Base-by-base conservation (phyloP, 2,329 filamentous ascomycete genomes). In the Emmonsia crescens region DNA sequence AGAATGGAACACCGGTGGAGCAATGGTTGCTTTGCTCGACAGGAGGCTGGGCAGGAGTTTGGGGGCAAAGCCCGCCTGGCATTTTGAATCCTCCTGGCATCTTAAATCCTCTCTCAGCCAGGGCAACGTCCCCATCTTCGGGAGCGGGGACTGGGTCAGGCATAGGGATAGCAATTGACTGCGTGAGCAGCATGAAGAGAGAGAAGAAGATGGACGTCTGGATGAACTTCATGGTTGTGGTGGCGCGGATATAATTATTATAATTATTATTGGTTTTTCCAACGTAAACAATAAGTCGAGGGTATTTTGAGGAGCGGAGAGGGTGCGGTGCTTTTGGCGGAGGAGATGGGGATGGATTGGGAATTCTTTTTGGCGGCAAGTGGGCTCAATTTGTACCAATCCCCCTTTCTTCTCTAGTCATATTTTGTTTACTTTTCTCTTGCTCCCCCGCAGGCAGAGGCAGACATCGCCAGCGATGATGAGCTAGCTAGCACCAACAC, bases 151-250 rank as follows among this genome's bases (percentile, higher is more conserved):
- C 60, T 9, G 63, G 51, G 16, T 62, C 63, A 10, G 63, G 60
- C 52, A 59, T 44, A 33, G 63, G 63, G 5, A 64, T 54, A 42
- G 63, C 63, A 59, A 64, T 59, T n/a, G 54, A 61, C 38, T 62
- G 58, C 46, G 60, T 57, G 24, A 64, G 29, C 44, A 64, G 59
- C 58, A 64, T 48, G 33, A 56, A 58, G 46, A 64, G n/a, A 16
- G 61, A 62, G 54, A 64, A 33, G 31, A 62, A 6, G 33, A 59
- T 59, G 48, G 60, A 64, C 58, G 42, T 59, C 27, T 21, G 54
- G 14, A 62, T 57, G 60, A 62, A 44, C 55, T 62, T 64, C 63
- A 64, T 64, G 36, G 55, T 62, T 46, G 52, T 29, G 38, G 40
- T 58, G 59, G 33, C 5, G 24, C 19, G 2, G 5, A 38, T 2